Base-by-base conservation (phyloP, 768 basidiomycete species). In the Serendipita vermifera region DNA sequence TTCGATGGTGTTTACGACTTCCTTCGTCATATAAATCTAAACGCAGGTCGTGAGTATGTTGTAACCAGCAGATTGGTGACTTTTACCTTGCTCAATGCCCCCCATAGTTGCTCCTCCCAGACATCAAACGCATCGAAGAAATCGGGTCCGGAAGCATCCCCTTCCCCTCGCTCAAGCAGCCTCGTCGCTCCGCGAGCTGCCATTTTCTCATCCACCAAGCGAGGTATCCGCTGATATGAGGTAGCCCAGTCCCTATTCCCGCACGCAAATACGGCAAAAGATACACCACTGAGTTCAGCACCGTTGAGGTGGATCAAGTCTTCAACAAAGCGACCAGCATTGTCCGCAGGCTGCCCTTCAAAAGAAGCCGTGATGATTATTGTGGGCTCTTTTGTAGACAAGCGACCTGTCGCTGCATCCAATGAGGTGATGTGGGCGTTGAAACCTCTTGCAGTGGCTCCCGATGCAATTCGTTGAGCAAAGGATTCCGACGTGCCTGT, bases 341-440 rank as follows among this genome's bases (percentile, higher is more conserved):
- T 75, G 63, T 76, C 75, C 0, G 76, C 72, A 17, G 76, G 75
- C 63, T 74, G 68, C 33, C 72, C 76, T 65, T 77, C 76, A 59
- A 73, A 77, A 0, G 73, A 73, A 1, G 76, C 74, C 9, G 74
- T 75, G 39, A 75, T 63, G 31, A 76, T 69, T 14, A 75, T 62
- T 0, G 75, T 66, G 1, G 76, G 75, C 2, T 73, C 72, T 58
- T 75, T 73, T 3, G 64, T 72, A 5, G 74, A 72, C 0, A 75
- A 55, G 33, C 69, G 64, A 1, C 61, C 67, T 2, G 67, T 60
- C 9, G 68, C 64, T 1, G 72, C 70, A 60, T 77, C 73, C 14
- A 77, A 65, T 5, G 72, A 70, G 7, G 67, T 69, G 17, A 76
- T 60, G 5, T 59, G 63, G 1, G 73, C 67, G 13, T 61, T 62